Evolutionary conservation across 257 asterid species (phyloP).

Genomic region (Apocynum venetum): DNA sequence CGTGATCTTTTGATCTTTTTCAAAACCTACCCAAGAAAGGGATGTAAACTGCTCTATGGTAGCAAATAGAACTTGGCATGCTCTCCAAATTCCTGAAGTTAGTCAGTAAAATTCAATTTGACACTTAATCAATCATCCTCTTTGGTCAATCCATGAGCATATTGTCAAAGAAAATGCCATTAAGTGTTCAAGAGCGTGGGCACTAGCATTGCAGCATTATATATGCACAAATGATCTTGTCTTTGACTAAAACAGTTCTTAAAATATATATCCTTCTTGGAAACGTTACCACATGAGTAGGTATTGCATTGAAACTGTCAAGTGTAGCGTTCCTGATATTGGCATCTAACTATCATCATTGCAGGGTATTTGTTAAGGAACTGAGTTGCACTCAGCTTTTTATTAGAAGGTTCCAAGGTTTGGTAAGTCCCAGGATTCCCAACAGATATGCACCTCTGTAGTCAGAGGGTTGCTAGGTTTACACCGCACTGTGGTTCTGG

Average conservation of each 20-base stretch:
- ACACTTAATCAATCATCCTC: neutral
- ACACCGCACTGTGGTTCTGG: neutral
- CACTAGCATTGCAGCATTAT: neutral
- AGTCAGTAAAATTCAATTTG: neutral
- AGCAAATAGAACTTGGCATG: neutral
- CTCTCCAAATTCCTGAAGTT: neutral
- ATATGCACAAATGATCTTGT: neutral
- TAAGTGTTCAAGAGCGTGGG: neutral
- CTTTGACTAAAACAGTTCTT: neutral
- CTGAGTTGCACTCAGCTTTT: neutral
- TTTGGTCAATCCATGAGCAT: neutral
- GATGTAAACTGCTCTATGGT: slow-evolving; percentile 6
- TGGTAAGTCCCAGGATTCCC: neutral
- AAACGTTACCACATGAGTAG: too few species aligned
- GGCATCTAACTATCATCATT: neutral
- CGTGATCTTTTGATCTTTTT: slow-evolving; percentile 33
- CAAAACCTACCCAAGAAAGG: slow-evolving; percentile 61
- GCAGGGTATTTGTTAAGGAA: neutral
- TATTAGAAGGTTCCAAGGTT: neutral
- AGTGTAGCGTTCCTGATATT: too few species aligned
- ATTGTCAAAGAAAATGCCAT: neutral
- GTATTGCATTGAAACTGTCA: too few species aligned
- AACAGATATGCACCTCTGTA: neutral
- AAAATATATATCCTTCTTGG: neutral
- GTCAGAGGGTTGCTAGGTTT: neutral